These are phyloP conservation scores for Yarrowia hollandica DNA, from an alignment of 805 yeast species.

Conservation along the genomic window DNA sequence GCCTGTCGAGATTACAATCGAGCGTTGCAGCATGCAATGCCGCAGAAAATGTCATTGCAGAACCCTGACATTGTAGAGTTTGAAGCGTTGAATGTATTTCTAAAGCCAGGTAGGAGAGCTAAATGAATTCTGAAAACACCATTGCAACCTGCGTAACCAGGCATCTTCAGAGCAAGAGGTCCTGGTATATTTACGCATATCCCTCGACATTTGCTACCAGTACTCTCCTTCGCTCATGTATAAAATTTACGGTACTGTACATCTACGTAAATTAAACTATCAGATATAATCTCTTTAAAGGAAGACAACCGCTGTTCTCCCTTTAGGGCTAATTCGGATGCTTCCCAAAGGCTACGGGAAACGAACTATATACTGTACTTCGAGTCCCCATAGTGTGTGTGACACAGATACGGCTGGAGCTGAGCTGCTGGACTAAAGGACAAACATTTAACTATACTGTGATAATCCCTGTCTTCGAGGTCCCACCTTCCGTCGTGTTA, in stretches of 20 bases:
- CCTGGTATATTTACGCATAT: too few species aligned
- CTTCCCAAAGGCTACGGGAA: slow-evolving; percentile 13
- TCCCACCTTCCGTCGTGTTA: too few species aligned
- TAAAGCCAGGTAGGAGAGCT: too few species aligned
- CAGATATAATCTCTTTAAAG: not conserved
- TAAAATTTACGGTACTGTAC: too few species aligned
- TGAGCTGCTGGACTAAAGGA: too few species aligned
- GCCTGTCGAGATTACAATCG: too few species aligned
- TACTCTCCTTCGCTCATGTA: too few species aligned
- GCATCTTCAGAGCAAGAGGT: too few species aligned
- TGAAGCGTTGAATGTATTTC: not conserved
- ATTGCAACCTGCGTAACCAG: too few species aligned
- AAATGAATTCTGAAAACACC: not conserved
- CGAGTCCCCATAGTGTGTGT: not conserved
- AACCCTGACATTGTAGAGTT: not conserved
- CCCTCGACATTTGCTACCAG: too few species aligned
- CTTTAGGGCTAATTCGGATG: slow-evolving; percentile 11
- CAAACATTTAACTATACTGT: too few species aligned
- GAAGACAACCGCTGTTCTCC: not conserved
- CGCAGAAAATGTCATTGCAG: not conserved
- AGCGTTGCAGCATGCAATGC: not conserved
- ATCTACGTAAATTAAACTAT: not conserved
- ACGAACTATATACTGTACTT: not conserved
- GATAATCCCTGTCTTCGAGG: too few species aligned
- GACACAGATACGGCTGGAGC: slow-evolving; percentile 19